Evolutionary conservation across 1,139 yeast species (phyloP), one percentile per base, ranked within the genome.

Genomic region (Blastobotrys aristatus): DNA sequence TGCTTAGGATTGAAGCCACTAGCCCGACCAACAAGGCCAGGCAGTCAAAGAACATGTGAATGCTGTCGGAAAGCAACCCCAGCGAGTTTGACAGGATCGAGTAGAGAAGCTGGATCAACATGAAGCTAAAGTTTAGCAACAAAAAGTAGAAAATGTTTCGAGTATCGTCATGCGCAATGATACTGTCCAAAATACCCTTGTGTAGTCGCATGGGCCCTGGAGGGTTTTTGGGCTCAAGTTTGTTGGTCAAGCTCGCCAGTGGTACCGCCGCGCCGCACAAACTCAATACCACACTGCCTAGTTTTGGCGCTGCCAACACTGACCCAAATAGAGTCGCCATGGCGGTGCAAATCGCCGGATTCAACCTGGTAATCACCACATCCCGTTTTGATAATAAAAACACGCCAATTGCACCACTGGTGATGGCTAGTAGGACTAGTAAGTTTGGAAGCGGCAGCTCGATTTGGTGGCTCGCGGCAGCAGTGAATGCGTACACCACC

Each of bases 31-130:
- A 81, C 46, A 92, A 70, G 0, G 98, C 95, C 1, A 89, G 75
- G 64, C 98, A 92, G 65, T 92, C 98, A 49, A 92, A 73, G 2
- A 95, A 87, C 99, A 92, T 92, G 66, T 92, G 99, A 45, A 92
- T 73, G 3, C 96, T 88, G 61, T 94, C 99, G 6, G 96, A 88
- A 43, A 94, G 69, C 24, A 94, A 72, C 7, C 98, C 97, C 35
- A 94, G 70, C 0, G 97, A 90, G 61, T 87, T 90, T 0, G 97
- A 89, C 53, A 95, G 74, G 66, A 94, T 84, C 1, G 97, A 90
- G 63, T 94, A 94, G 14, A 90, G 69, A 55, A 92, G 74, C 67
- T 94, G 98, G 39, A 94, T 82, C 60, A 94, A 79, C 99, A 94
- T 94, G 67, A 92, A 94, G 1, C 92, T 77, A 20, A 95, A 80